Conservation (phyloP, 148 eudicot species). For the Silene uniflora region DNA sequence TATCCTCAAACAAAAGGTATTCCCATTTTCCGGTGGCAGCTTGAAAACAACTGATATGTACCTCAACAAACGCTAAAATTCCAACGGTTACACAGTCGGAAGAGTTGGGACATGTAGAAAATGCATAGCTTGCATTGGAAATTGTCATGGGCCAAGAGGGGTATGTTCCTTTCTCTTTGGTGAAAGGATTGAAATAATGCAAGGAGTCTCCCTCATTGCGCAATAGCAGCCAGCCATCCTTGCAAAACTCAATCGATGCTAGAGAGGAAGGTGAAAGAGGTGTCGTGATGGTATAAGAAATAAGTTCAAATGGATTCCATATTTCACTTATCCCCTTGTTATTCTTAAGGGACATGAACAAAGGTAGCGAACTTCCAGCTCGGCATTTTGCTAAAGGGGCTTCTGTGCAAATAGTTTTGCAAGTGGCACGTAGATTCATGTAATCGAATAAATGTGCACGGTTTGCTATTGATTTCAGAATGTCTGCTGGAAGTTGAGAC, state of each 20-base stretch:
- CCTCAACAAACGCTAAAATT: too few relatives aligned
- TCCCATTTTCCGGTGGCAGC: too few relatives aligned
- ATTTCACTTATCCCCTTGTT: not conserved
- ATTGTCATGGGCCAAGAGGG: too few relatives aligned
- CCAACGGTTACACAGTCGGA: too few relatives aligned
- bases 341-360: not conserved
- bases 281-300: not conserved
- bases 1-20: too few relatives aligned
- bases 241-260: not conserved
- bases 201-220: too few relatives aligned
- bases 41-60: not conserved
- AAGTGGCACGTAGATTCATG: slow-evolving; percentile 4
- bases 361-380: not conserved
- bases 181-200: too few relatives aligned
- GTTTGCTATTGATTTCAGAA: not conserved
- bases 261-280: not conserved
- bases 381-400: not conserved
- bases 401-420: not conserved
- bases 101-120: too few relatives aligned
- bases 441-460: slow-evolving; percentile 9
- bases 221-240: slow-evolving; percentile 16
- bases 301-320: slow-evolving; percentile 4
- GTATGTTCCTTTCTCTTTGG: too few relatives aligned
- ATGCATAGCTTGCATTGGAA: too few relatives aligned
- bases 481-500: not conserved